phyloP scores from a whole-genome alignment of 345 rosid genomes.

The Gossypium longicalyx region DNA sequence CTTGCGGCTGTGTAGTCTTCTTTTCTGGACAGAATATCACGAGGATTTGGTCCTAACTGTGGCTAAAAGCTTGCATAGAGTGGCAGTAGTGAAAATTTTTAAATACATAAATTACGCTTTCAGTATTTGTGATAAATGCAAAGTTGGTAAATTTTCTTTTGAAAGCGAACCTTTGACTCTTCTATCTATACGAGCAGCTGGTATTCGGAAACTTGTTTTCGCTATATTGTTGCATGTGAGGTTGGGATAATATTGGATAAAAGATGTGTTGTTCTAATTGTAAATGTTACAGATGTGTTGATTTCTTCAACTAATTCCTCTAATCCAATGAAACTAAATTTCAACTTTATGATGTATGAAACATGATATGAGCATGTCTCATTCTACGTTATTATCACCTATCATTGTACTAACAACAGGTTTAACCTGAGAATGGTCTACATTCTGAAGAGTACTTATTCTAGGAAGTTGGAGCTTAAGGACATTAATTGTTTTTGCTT shows the following conservation, averaged over 20 bases:
- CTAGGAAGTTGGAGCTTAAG: neutral
- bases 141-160: neutral
- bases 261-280: neutral
- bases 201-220: neutral
- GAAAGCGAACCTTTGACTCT: neutral
- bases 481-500: neutral
- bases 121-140: neutral
- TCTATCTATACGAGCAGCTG: neutral
- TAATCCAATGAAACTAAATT: neutral
- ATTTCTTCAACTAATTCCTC: slow-evolving; percentile 1
- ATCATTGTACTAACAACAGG: neutral
- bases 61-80: neutral
- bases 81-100: neutral
- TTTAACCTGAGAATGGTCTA: neutral
- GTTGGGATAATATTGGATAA: neutral
- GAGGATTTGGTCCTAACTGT: neutral
- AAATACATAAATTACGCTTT: neutral
- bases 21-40: neutral
- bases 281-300: neutral
- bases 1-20: neutral
- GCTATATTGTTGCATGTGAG: neutral
- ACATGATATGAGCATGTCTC: neutral
- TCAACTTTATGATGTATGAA: neutral
- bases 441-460: neutral
- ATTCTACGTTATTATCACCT: neutral